Evolutionary conservation across 2,329 filamentous ascomycete genomes (phyloP).

Genomic region (Scedosporium aurantiacum): DNA sequence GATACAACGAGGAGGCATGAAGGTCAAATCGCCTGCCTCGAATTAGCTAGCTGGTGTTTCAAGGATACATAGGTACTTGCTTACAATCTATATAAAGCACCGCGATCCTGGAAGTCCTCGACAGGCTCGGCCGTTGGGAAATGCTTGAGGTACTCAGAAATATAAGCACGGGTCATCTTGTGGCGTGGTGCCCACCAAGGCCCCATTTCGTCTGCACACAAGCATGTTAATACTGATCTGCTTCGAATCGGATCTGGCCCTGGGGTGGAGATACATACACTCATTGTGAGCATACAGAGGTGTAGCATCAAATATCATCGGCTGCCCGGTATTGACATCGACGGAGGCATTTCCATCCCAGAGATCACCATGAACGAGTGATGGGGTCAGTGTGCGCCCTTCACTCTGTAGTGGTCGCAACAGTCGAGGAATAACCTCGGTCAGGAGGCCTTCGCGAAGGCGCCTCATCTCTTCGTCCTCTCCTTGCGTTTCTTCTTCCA

Average conservation of each 20-base stretch:
- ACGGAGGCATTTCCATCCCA: not conserved
- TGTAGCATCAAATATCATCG: not conserved
- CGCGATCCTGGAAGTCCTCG: conserved; percentile 20
- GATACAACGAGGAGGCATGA: too few species aligned
- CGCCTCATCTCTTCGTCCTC: not conserved
- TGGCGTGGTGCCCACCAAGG: not conserved
- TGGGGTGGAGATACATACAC: not conserved
- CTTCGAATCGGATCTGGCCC: not conserved
- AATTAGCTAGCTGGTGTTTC: too few species aligned
- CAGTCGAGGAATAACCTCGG: not conserved
- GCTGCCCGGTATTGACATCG: not conserved
- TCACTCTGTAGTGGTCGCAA: not conserved
- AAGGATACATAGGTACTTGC: too few species aligned
- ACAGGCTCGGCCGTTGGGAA: conserved; percentile 15
- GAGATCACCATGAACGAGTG: not conserved
- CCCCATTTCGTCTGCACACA: not conserved
- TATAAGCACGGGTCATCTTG: not conserved
- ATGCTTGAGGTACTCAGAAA: not conserved
- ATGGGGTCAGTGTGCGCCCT: not conserved
- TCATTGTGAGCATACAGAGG: not conserved
- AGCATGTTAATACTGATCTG: not conserved
- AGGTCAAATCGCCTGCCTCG: too few species aligned
- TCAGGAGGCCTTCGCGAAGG: not conserved
- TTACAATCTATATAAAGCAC: conserved; percentile 18
- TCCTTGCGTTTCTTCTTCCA: not conserved